phyloP scores from a whole-genome alignment of 306 rosid species.

The Luffa aegyptiaca region DNA sequence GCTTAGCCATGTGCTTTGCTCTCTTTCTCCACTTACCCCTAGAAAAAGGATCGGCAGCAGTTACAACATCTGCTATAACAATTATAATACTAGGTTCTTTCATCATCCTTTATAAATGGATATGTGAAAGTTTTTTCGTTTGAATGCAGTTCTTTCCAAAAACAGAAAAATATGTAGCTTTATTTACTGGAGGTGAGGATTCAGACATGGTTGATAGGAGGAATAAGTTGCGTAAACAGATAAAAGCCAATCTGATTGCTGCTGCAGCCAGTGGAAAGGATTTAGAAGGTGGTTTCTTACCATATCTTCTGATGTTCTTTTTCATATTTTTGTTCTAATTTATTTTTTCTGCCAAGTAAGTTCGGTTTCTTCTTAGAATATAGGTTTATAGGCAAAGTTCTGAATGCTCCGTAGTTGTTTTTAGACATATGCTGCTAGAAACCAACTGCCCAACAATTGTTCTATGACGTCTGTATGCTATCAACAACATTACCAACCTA shows the following conservation, averaged over 20 bases:
- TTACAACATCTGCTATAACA: not conserved
- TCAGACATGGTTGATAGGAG: conserved; percentile 53
- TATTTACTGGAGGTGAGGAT: conserved; percentile 66
- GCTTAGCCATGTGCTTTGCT: not conserved
- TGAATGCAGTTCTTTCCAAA: conserved; percentile 86
- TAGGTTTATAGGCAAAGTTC: not conserved
- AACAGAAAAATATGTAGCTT: conserved; percentile 83
- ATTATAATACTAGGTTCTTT: not conserved
- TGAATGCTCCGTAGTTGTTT: not conserved
- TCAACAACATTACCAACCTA: not conserved
- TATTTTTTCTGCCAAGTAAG: not conserved
- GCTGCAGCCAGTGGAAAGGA: conserved; percentile 95
- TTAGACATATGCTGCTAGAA: not conserved
- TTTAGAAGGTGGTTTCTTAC: conserved; percentile 56
- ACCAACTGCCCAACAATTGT: not conserved
- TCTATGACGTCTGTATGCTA: not conserved
- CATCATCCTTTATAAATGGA: not conserved
- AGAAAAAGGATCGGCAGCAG: not conserved
- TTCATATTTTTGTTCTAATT: not conserved
- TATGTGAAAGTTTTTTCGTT: conserved; percentile 18
- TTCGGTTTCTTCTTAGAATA: not conserved
- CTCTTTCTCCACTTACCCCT: not conserved
- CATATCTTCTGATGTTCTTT: not conserved
- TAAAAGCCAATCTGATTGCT: conserved; percentile 64
- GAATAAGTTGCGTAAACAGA: conserved; percentile 70